Conservation (phyloP, 106 monocot genomes). For the Chionographis japonica region DNA sequence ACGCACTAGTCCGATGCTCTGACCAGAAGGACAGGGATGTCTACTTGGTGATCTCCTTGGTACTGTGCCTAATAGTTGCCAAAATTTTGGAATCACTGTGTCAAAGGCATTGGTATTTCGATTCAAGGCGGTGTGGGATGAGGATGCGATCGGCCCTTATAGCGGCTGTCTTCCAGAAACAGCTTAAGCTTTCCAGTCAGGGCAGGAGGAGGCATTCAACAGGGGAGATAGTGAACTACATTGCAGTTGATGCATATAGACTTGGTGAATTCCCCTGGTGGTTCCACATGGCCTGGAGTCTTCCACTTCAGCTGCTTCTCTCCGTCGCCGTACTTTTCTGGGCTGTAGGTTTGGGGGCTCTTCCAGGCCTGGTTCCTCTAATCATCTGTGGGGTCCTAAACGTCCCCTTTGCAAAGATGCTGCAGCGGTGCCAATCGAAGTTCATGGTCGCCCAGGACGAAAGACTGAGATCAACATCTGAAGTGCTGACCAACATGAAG, state of each 20-base stretch:
- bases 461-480: conserved; percentile 62
- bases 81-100: conserved; percentile 68
- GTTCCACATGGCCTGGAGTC: conserved; percentile 80
- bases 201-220: conserved; percentile 53
- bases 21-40: conserved; percentile 20
- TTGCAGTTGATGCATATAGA: conserved; percentile 83
- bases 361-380: conserved; percentile 55
- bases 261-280: conserved; percentile 80
- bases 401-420: conserved; percentile 59
- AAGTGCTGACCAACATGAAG: conserved; percentile 72
- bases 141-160: conserved; percentile 72
- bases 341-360: conserved; percentile 45
- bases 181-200: conserved; percentile 48
- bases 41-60: conserved; percentile 14
- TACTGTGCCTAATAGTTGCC: conserved; percentile 34
- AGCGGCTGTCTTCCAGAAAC: conserved; percentile 74
- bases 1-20: conserved; percentile 51
- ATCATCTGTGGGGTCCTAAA: too few species aligned
- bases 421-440: conserved; percentile 53
- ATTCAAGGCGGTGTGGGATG: conserved; percentile 66
- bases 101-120: conserved; percentile 84
- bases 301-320: conserved; percentile 53
- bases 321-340: conserved; percentile 43
- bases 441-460: conserved; percentile 79
- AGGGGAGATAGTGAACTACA: conserved; percentile 77